A percentile compares a stretch with the other conserved stretches of the same genome.
These are phyloP conservation scores for Fomes fomentarius DNA, from an alignment of 1,284 basidiomycete species.

Conservation along the genomic window DNA sequence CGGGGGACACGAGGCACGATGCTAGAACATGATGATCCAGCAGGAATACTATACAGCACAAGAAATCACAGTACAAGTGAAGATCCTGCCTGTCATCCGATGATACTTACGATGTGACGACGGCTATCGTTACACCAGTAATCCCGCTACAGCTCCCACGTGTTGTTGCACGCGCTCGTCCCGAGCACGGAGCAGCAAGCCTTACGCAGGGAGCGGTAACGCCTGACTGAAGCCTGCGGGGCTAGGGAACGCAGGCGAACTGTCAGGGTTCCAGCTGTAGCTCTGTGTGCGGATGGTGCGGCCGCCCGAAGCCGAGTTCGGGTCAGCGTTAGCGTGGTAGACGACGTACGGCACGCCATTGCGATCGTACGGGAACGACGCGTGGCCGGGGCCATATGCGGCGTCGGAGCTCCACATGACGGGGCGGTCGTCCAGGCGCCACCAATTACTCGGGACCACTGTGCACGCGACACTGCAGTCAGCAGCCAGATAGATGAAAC, in stretches of 20 bases:
- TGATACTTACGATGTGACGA: no score
- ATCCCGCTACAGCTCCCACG: no score
- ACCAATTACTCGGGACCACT: conserved; percentile 10
- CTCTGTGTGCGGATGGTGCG: conserved; percentile 7
- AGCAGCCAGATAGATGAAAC: background rate
- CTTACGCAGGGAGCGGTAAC: conserved; percentile 4
- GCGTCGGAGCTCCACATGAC: conserved; percentile 3
- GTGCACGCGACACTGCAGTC: background rate
- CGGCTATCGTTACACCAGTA: no score
- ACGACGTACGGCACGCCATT: conserved; percentile 7
- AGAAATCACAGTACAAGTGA: background rate
- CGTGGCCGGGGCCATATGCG: conserved; percentile 7
- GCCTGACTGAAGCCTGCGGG: conserved; percentile 1
- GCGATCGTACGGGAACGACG: conserved; percentile 8
- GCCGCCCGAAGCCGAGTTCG: background rate
- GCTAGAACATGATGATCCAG: no score
- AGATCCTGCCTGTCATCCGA: background rate
- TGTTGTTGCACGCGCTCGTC: background rate
- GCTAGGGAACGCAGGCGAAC: conserved; percentile 6
- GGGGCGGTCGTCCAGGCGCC: conserved; percentile 6
- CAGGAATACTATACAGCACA: no score
- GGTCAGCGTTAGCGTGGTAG: conserved; percentile 1
- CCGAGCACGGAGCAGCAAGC: background rate
- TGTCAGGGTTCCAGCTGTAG: conserved; percentile 4
- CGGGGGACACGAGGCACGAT: no score